These are phyloP conservation scores for Herpetospermum pedunculosum DNA, from an alignment of 306 rosid genomes.

Conservation along the genomic window DNA sequence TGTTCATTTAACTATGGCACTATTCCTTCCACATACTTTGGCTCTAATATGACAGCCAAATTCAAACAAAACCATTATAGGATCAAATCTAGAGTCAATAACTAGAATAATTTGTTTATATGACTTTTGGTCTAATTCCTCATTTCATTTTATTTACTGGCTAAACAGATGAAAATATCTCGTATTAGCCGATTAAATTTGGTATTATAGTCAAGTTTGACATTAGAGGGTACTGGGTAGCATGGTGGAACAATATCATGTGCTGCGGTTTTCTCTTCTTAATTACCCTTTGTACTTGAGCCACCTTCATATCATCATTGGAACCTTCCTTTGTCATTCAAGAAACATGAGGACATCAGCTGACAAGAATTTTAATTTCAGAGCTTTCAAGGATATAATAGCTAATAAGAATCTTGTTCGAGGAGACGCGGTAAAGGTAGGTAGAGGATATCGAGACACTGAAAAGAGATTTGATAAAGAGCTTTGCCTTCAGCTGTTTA, in stretches of 20 bases:
- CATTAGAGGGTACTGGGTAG: background rate
- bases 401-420: background rate
- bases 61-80: background rate
- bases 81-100: background rate
- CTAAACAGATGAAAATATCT: background rate
- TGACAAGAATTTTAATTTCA: background rate
- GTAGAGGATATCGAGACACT: background rate
- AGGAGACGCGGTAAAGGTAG: conserved; percentile 3
- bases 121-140: background rate
- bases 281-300: background rate
- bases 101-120: background rate
- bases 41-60: background rate
- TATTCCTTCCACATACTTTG: background rate
- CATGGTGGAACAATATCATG: conserved; percentile 1
- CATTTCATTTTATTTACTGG: background rate
- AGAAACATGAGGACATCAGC: background rate
- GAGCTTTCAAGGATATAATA: background rate
- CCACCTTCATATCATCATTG: background rate
- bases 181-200: background rate
- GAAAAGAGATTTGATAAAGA: background rate
- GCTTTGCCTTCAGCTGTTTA: background rate
- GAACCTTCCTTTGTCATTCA: conserved; percentile 9
- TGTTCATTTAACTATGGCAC: background rate
- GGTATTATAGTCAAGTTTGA: background rate
- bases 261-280: background rate